Base-by-base conservation (phyloP, 2,329 filamentous ascomycete genomes). In the Chaetothyriales sp. region DNA sequence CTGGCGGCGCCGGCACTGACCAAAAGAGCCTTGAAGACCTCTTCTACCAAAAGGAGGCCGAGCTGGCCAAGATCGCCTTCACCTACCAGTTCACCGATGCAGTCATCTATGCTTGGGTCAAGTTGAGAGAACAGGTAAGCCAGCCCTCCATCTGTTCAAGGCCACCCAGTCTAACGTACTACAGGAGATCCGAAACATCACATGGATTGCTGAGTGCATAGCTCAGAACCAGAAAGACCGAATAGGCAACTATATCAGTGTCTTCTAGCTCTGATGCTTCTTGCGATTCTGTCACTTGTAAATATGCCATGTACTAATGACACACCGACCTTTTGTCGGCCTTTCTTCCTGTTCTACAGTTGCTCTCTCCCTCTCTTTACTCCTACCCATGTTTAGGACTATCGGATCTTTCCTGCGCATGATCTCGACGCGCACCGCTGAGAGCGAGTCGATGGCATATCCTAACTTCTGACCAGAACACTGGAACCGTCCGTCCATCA, bases 11-110 rank as follows among this genome's bases (percentile, higher is more conserved):
- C n/a, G 81, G 83, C 22, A 75, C 79, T 15, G 88, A 95, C 59
- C 84, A 86, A 47, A 88, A 86, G 72, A 95, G 89, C 62, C 69
- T 98, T 61, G 92, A 98, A 66, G 92, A 98, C 64, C 76, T 98
- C 73, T 98, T 98, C 71, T 98, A 98, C 67, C 87, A 95, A 68
- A 96, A 95, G 72, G 92, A 98, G 72, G 96, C 96, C 92, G 89
- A 98, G 67, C 84, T 96, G 57, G 90, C 86, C 51, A 98, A 98
- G 76, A 72, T 83, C 54, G 87, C 89, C 7, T 98, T 98, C 65
- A 98, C 92, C 4, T 79, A 87, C 60, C 92, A 98, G 67, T 98
- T 98, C 67, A 94, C 88, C 12, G 88, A 86, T 61, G 85, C 86
- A 36, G 86, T 96, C 59, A 86, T 98, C 48, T 98, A 96, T 66